These are phyloP conservation scores for Aspergillus brasiliensis DNA, from an alignment of 2,329 filamentous ascomycete species.

Conservation along the genomic window DNA sequence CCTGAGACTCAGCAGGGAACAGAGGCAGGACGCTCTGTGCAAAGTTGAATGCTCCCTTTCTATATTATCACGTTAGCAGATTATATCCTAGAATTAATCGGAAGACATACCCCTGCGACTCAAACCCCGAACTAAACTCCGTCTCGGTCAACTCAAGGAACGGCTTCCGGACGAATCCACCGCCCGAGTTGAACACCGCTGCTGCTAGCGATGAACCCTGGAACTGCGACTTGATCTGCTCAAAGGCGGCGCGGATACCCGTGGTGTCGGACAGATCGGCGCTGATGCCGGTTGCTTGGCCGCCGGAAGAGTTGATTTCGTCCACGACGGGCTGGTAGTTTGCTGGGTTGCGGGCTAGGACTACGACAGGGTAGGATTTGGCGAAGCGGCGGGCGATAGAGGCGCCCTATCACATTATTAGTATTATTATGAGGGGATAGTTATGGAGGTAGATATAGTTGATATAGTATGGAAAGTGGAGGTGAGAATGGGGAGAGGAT, in stretches of 20 bases:
- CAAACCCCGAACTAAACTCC: slow-evolving; percentile 56
- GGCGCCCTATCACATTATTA: slow-evolving; percentile 47
- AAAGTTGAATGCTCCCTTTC: slow-evolving; percentile 71
- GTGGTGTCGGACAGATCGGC: slow-evolving; percentile 58
- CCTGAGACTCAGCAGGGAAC: slow-evolving; percentile 54
- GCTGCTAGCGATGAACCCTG: slow-evolving; percentile 50
- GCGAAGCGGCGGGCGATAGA: slow-evolving; percentile 63
- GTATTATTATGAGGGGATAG: neutral
- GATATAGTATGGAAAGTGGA: neutral
- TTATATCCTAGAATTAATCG: too few species aligned
- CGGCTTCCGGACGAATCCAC: slow-evolving; percentile 60
- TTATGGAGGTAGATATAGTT: neutral
- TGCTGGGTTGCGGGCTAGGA: slow-evolving; percentile 60
- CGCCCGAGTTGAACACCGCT: slow-evolving; percentile 63
- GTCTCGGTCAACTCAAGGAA: slow-evolving; percentile 63
- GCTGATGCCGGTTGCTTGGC: slow-evolving; percentile 62
- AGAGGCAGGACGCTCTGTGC: slow-evolving; percentile 71
- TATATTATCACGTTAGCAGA: slow-evolving; percentile 16
- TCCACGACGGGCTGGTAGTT: slow-evolving; percentile 59
- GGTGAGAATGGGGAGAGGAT: neutral
- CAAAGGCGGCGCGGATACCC: slow-evolving; percentile 57
- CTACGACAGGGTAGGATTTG: slow-evolving; percentile 59
- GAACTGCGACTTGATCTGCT: slow-evolving; percentile 57
- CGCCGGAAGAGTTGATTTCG: slow-evolving; percentile 62
- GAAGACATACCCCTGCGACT: slow-evolving; percentile 52